Conservation (phyloP, 2,329 filamentous ascomycete species). For the Thielaviopsis cerberus region DNA sequence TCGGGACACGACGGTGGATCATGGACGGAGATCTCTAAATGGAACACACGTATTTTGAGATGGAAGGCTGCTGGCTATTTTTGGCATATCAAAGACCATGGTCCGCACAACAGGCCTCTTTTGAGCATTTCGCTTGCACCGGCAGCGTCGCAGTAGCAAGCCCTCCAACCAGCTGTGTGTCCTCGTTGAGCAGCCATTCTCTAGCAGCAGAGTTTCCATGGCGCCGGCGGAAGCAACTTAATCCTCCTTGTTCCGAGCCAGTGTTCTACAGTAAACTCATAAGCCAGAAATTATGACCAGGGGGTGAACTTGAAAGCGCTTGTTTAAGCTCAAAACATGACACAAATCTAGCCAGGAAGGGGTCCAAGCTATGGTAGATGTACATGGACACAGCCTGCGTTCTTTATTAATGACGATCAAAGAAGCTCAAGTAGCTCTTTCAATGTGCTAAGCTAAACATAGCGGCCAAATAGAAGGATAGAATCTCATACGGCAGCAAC, state of each 20-base stretch:
- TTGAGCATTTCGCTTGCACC: not conserved
- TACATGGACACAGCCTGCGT: no score
- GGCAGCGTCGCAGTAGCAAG: not conserved
- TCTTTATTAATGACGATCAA: not conserved
- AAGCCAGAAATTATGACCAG: no score
- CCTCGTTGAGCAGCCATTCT: no score
- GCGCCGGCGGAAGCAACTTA: no score
- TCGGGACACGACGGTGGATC: not conserved
- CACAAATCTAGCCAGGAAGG: not conserved
- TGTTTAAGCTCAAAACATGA: not conserved
- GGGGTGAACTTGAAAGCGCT: not conserved
- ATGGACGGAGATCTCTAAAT: not conserved
- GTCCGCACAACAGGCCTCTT: not conserved
- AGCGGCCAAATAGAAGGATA: not conserved
- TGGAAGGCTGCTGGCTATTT: not conserved
- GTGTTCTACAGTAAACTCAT: no score
- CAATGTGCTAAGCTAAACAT: not conserved
- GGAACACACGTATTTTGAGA: not conserved
- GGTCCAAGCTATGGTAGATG: not conserved
- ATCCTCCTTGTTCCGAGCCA: not conserved
- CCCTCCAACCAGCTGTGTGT: no score
- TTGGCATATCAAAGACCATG: not conserved
- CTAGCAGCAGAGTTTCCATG: no score
- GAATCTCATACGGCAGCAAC: no score
- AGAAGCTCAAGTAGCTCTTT: not conserved